These are phyloP conservation scores for Wickerhamomyces mucosus DNA, from an alignment of 805 yeast genomes.

Conservation along the genomic window DNA sequence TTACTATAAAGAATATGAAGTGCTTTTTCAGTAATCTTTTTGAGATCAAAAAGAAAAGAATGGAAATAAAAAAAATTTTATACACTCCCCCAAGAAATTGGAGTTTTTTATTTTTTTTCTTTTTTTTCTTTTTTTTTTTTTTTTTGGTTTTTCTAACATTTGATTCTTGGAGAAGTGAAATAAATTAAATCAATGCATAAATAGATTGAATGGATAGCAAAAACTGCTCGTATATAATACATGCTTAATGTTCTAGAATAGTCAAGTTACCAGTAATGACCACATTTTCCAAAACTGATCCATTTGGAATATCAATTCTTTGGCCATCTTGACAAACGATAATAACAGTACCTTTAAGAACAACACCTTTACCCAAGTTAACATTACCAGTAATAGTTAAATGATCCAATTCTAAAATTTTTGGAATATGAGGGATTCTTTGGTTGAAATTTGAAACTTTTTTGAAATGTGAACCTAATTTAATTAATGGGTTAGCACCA, in stretches of 20 bases:
- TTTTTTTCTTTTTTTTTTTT: too few species aligned
- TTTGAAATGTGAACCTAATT: conserved; percentile 93
- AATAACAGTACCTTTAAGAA: conserved; percentile 93
- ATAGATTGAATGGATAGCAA: too few species aligned
- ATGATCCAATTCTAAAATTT: conserved; percentile 92
- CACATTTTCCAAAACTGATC: conserved; percentile 88
- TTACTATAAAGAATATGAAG: too few species aligned
- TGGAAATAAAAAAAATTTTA: too few species aligned
- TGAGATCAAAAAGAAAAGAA: too few species aligned
- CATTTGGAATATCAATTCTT: conserved; percentile 95
- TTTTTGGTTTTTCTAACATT: too few species aligned
- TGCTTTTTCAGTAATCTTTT: too few species aligned
- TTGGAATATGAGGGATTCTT: conserved; percentile 93
- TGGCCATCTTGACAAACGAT: conserved; percentile 96
- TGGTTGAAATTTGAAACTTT: conserved; percentile 86
- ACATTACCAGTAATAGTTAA: conserved; percentile 97
- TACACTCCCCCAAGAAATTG: too few species aligned
- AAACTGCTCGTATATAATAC: too few species aligned
- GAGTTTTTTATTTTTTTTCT: too few species aligned
- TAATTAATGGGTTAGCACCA: conserved; percentile 87
- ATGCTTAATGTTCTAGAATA: conserved; percentile 79
- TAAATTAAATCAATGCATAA: too few species aligned
- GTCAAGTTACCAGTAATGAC: conserved; percentile 96
- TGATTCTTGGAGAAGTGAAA: too few species aligned
- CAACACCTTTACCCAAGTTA: conserved; percentile 77